A percentile compares a stretch with the other conserved stretches of the same genome.
Conservation (phyloP, 2,329 filamentous ascomycete genomes). For the Penicillium corylophilum region DNA sequence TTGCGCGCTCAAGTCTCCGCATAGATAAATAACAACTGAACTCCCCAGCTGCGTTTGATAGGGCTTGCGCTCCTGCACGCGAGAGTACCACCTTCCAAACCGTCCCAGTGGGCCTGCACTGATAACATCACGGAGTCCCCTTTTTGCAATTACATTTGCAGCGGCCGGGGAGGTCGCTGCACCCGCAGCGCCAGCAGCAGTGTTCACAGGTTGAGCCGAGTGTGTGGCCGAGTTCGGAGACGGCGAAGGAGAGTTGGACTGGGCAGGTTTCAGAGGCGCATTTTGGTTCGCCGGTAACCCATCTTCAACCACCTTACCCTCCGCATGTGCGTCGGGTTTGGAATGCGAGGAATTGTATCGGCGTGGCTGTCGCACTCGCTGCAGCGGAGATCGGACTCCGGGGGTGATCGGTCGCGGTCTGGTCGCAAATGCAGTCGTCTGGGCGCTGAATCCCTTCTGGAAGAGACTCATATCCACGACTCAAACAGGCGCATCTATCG, state of each 20-base stretch:
- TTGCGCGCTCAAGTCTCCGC: constrained; percentile 76
- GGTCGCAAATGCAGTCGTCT: constrained; percentile 9
- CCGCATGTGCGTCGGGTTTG: constrained; percentile 4
- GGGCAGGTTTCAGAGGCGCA: background rate
- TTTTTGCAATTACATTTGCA: constrained; percentile 16
- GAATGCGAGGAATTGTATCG: constrained; percentile 17
- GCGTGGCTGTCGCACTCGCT: constrained; percentile 18
- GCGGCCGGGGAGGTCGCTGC: constrained; percentile 22
- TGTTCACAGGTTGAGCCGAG: constrained; percentile 5
- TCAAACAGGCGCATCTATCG: constrained; percentile 5
- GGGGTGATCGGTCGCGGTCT: constrained; percentile 15
- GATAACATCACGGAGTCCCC: constrained; percentile 31
- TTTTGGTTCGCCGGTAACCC: constrained; percentile 2
- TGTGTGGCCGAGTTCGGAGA: background rate
- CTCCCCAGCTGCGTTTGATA: constrained; percentile 77
- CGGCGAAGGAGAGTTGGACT: background rate
- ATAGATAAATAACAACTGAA: constrained; percentile 74
- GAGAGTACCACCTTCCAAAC: constrained; percentile 56
- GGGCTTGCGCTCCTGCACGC: constrained; percentile 69
- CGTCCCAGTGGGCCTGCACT: constrained; percentile 34
- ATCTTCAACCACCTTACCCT: constrained; percentile 1
- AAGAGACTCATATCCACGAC: constrained; percentile 17
- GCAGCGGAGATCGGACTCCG: constrained; percentile 14
- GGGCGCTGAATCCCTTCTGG: constrained; percentile 14
- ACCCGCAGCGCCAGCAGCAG: constrained; percentile 20